phyloP scores from a whole-genome alignment of 1,284 basidiomycete species.

The Singerocomus inundabilis region DNA sequence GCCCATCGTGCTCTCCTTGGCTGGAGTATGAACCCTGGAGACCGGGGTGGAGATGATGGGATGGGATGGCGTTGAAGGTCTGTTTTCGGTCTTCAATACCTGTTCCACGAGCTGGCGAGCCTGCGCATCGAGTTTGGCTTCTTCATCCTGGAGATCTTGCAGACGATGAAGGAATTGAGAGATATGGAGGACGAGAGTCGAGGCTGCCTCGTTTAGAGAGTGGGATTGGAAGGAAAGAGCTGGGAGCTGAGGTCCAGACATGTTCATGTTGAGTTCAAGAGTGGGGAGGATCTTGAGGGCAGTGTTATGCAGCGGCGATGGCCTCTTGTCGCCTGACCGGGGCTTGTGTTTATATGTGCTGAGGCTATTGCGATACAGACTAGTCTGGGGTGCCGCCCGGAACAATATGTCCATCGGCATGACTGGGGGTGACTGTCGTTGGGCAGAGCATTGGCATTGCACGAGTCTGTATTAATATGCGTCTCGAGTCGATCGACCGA shows the following conservation, averaged over 20 bases:
- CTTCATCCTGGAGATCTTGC: conserved; percentile 24
- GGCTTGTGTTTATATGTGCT: conserved; percentile 13
- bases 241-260: conserved; percentile 3
- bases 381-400: neutral
- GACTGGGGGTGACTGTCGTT: neutral
- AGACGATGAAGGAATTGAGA: conserved; percentile 22
- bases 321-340: neutral
- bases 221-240: neutral
- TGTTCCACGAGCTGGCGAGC: conserved; percentile 12
- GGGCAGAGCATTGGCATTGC: no score
- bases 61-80: neutral
- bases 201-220: conserved; percentile 15
- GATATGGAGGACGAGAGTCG: conserved; percentile 16
- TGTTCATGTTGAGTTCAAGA: neutral
- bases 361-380: conserved; percentile 19
- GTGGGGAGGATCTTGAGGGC: neutral
- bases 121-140: conserved; percentile 19
- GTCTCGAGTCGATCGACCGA: neutral
- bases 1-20: neutral
- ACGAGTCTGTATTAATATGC: neutral
- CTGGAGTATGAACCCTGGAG: conserved; percentile 2
- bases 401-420: no score
- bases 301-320: neutral
- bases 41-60: neutral
- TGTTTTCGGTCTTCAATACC: neutral